Percentiles rank a stretch among this genome's conserved stretches.
Evolutionary conservation across 805 yeast genomes (phyloP).

Genomic region (Saturnispora ahearnii): DNA sequence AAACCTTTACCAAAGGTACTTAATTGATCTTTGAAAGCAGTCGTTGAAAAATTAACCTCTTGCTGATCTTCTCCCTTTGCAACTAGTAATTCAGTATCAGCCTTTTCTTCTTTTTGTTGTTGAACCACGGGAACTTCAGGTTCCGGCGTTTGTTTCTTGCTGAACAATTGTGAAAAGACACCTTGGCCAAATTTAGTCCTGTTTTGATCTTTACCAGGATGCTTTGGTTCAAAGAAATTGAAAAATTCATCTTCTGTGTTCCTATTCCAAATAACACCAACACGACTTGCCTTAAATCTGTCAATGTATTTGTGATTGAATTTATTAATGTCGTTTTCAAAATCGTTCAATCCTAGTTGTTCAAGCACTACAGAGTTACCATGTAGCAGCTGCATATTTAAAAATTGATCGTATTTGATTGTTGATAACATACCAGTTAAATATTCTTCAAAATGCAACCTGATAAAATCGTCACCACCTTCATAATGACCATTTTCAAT

Average conservation of each 20-base stretch:
- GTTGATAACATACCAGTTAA: constrained; percentile 65
- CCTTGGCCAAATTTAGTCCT: constrained; percentile 1
- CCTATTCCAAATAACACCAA: constrained; percentile 44
- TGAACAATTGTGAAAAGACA: constrained; percentile 10
- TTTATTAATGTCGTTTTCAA: constrained; percentile 19
- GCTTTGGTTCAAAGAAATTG: constrained; percentile 30
- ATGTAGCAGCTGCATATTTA: constrained; percentile 14
- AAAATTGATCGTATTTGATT: constrained; percentile 58
- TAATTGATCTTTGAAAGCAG: background rate
- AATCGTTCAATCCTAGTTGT: constrained; percentile 17
- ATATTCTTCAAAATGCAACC: constrained; percentile 87
- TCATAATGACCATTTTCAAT: constrained; percentile 35
- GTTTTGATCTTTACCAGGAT: constrained; percentile 16
- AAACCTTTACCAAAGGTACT: constrained; percentile 7
- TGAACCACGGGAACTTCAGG: background rate
- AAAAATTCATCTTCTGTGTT: constrained; percentile 64
- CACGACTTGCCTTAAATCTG: constrained; percentile 46
- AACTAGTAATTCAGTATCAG: background rate
- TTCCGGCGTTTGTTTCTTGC: constrained; percentile 8
- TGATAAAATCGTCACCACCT: constrained; percentile 81
- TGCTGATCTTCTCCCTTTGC: background rate
- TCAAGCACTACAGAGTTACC: constrained; percentile 1
- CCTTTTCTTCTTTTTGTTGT: background rate
- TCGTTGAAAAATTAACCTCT: background rate
- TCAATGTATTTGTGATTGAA: constrained; percentile 33